These are phyloP conservation scores for Rhododendron henanense DNA, from an alignment of 148 eudicot species.

Conservation along the genomic window DNA sequence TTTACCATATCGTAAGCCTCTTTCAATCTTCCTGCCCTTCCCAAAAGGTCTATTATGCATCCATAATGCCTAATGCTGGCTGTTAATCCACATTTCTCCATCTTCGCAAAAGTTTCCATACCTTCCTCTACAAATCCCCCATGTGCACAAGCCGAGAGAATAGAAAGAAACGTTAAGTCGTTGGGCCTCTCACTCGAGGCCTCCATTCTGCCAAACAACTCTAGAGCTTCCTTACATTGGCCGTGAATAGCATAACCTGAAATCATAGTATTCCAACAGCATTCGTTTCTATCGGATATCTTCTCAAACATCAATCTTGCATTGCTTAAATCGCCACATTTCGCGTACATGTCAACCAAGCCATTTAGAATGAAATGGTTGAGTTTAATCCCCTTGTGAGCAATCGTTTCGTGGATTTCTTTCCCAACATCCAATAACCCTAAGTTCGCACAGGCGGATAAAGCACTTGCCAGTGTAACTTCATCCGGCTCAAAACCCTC, in stretches of 20 bases:
- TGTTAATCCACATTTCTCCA: conserved; percentile 43
- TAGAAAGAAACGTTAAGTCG: conserved; percentile 45
- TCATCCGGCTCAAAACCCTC: conserved; percentile 66
- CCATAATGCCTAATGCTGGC: conserved; percentile 58
- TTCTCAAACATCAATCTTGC: conserved; percentile 51
- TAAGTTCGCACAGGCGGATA: conserved; percentile 72
- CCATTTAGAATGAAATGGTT: conserved; percentile 55
- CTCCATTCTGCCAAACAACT: conserved; percentile 47
- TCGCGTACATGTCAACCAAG: conserved; percentile 73
- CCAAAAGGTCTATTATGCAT: conserved; percentile 61
- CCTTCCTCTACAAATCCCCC: conserved; percentile 61
- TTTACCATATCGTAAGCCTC: conserved; percentile 55
- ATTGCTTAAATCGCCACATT: conserved; percentile 60
- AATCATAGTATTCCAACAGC: conserved; percentile 68
- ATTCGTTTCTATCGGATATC: conserved; percentile 23
- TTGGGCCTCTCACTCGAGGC: conserved; percentile 39
- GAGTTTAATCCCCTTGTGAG: conserved; percentile 26
- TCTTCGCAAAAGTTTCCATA: conserved; percentile 42
- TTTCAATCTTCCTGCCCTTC: conserved; percentile 52
- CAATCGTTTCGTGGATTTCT: conserved; percentile 38
- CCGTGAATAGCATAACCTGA: conserved; percentile 63
- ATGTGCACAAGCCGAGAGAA: conserved; percentile 69
- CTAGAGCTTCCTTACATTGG: conserved; percentile 43
- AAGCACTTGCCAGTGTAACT: conserved; percentile 46
- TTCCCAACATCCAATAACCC: conserved; percentile 50